Base-by-base conservation (phyloP, 371 early-diverging fungal species). In the Capniomyces stellatus region DNA sequence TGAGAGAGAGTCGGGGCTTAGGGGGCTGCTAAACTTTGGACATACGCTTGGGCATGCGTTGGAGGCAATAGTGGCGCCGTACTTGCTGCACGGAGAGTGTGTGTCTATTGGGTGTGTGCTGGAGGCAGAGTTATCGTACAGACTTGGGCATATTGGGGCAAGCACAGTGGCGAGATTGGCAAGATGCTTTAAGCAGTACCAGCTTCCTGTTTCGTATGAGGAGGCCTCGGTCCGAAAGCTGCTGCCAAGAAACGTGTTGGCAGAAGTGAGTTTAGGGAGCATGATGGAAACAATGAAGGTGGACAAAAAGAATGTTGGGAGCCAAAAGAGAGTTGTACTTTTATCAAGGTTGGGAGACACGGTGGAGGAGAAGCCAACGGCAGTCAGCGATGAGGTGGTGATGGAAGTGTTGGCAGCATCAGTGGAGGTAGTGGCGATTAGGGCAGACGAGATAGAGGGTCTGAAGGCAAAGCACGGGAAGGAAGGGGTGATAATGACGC, bases 41-140 rank as follows among this genome's bases (percentile, higher is more conserved):
- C 97, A 96, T 67, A 81, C 92, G 1, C 79, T 96, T 54, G 97
- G 97, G 29, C 97, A 96, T 52, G 97, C 92, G 41, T 86, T 92
- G 52, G 97, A 96, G 70, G 94, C 91, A 19, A 76, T 90, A 21
- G 74, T 91, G 24, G 75, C 89, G 13, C 95, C 95, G 3, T 73
- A 82, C 51, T 60, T 94, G 64, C 81, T 94, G 54, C 95, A 96
- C 59, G 97, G 97, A 53, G 97, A 96, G 74, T 92, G 93, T 61
- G 87, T 96, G 13, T 75, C 94, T 1, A 78, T 96, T 27, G 97
- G 97, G 22, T 89, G 90, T 75, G 85, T 92, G 48, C 76, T 85
- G 51, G 97, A 96, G 68, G 91, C 89, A 1, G 97, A 96, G 63
- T 75, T 96, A 35, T 78, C 95, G 0, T 80, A 95, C 30, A 76